Evolutionary conservation across 495 filamentous ascomycete species (phyloP).

Genomic region (Neurospora sublineolata): DNA sequence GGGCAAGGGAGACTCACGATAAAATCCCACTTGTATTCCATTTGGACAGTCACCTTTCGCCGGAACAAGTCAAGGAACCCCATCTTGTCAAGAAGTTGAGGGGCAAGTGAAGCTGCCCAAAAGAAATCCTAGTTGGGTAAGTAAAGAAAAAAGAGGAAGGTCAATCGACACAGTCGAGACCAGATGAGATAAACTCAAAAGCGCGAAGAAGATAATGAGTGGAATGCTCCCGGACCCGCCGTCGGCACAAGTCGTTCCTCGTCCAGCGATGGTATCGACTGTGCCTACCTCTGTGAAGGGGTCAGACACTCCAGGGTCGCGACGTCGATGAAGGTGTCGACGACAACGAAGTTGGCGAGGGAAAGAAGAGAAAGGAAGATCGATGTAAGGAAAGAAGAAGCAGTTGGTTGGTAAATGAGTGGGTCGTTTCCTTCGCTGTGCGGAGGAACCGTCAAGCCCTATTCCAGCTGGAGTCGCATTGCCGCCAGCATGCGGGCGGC

Average conservation of each 20-base stretch:
- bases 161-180: conserved; percentile 2
- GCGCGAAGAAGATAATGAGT: conserved; percentile 8
- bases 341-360: conserved; percentile 1
- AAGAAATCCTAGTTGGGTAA: conserved; percentile 17
- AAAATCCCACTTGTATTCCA: conserved; percentile 91
- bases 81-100: conserved; percentile 43
- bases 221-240: conserved; percentile 24
- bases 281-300: conserved; percentile 24
- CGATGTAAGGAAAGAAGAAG: conserved; percentile 5
- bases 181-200: background rate
- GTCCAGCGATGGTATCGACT: conserved; percentile 46
- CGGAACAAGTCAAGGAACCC: conserved; percentile 60
- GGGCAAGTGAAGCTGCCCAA: conserved; percentile 18
- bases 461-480: background rate
- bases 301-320: conserved; percentile 6
- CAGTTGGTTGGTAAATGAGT: background rate
- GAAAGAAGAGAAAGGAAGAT: conserved; percentile 1
- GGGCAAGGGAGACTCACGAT: conserved; percentile 49
- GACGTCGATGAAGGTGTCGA: conserved; percentile 6
- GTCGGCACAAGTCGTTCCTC: conserved; percentile 37
- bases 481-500: background rate
- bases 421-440: background rate
- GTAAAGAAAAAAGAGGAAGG: conserved; percentile 11
- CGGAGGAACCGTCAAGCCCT: background rate
- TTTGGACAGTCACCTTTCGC: conserved; percentile 49